Evolutionary conservation across 1,284 basidiomycete genomes (phyloP).

Genomic region (Ganoderma leucocontextum): DNA sequence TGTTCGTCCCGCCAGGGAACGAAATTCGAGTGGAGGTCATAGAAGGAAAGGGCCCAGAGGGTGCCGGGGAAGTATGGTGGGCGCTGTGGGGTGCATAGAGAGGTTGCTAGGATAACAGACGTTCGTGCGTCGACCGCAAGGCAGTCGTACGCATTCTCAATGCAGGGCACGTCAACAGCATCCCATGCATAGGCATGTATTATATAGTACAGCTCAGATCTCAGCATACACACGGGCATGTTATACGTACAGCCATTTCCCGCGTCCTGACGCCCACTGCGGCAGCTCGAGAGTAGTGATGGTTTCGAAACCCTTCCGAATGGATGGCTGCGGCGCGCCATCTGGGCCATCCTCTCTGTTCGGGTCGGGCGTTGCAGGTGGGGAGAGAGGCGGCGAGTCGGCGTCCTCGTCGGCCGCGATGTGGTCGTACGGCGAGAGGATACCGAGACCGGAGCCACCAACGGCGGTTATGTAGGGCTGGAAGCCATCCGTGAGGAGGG

Average conservation of each 20-base stretch:
- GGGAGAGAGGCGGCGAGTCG: slow-evolving; percentile 50
- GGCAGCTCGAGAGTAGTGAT: slow-evolving; percentile 24
- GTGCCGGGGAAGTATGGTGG: slow-evolving; percentile 47
- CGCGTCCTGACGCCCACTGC: slow-evolving; percentile 29
- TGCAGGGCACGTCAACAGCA: background rate
- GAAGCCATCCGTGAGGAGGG: slow-evolving; percentile 75
- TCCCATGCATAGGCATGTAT: slow-evolving; percentile 5
- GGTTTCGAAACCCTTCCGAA: slow-evolving; percentile 30
- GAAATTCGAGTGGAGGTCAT: slow-evolving; percentile 57
- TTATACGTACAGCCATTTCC: slow-evolving; percentile 34
- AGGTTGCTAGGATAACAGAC: background rate
- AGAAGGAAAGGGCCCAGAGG: slow-evolving; percentile 39
- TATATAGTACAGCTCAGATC: background rate
- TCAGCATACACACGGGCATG: background rate
- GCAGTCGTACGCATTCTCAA: background rate
- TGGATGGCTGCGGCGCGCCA: slow-evolving; percentile 18
- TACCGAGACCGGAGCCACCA: slow-evolving; percentile 91
- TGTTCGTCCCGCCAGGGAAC: slow-evolving; percentile 81
- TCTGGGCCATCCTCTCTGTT: slow-evolving; percentile 13
- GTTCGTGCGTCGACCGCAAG: background rate
- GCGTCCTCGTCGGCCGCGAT: slow-evolving; percentile 22
- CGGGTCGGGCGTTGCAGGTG: slow-evolving; percentile 53
- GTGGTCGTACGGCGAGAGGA: slow-evolving; percentile 73
- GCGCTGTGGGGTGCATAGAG: slow-evolving; percentile 26
- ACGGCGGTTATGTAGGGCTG: slow-evolving; percentile 91